Evolutionary conservation across 1,284 basidiomycete species (phyloP).

Genomic region (Ustilago shanxiensis): DNA sequence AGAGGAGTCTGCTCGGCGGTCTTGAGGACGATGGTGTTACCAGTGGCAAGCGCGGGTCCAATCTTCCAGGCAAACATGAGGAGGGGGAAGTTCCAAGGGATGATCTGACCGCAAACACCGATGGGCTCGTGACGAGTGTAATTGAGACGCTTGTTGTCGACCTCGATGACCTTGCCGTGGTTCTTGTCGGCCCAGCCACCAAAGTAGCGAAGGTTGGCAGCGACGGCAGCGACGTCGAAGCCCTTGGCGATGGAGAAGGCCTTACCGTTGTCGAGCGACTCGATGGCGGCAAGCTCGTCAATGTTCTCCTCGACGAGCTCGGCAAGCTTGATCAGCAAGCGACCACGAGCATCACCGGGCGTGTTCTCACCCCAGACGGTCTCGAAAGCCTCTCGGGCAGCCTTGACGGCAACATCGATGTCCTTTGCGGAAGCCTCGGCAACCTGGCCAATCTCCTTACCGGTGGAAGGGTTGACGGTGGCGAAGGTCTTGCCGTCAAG

Average conservation of each 20-base stretch:
- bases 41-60: conserved; percentile 71
- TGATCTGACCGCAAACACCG: conserved; percentile 77
- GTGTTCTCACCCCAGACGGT: conserved; percentile 69
- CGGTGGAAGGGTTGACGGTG: conserved; percentile 63
- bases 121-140: conserved; percentile 89
- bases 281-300: conserved; percentile 75
- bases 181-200: conserved; percentile 82
- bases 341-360: conserved; percentile 77
- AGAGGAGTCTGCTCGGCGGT: conserved; percentile 83
- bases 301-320: conserved; percentile 79
- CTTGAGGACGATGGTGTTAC: conserved; percentile 72
- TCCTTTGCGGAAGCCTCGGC: conserved; percentile 67
- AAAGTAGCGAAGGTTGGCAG: conserved; percentile 77
- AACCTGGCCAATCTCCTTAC: conserved; percentile 66
- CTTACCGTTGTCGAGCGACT: conserved; percentile 80
- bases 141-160: conserved; percentile 78
- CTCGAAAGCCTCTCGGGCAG: conserved; percentile 61
- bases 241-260: conserved; percentile 78
- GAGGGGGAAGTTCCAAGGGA: conserved; percentile 78
- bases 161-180: conserved; percentile 83
- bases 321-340: conserved; percentile 78
- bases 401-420: conserved; percentile 63
- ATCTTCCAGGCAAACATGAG: conserved; percentile 74
- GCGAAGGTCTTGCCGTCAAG: conserved; percentile 65
- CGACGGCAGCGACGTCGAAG: conserved; percentile 80